phyloP scores from a whole-genome alignment of 257 asterid genomes.

The Solanum chilense region DNA sequence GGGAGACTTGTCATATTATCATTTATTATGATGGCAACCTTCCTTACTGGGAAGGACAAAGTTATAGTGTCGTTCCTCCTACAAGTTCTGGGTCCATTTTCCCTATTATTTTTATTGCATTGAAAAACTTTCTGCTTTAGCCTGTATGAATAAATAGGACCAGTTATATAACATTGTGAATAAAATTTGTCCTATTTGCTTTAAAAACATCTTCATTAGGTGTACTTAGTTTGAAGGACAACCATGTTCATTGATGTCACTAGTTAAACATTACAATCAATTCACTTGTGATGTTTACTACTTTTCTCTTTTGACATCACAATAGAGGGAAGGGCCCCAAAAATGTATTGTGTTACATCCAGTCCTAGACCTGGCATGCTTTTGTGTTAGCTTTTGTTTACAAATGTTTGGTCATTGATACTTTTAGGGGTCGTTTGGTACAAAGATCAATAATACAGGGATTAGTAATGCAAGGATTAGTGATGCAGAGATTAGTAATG shows the following conservation, averaged over 20 bases:
- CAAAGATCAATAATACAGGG: too few relatives aligned
- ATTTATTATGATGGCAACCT: constrained; percentile 84
- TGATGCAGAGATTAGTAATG: too few relatives aligned
- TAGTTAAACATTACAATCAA: not conserved
- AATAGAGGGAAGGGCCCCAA: not conserved
- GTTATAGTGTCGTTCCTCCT: constrained; percentile 87
- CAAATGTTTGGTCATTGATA: not conserved
- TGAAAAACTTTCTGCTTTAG: not conserved
- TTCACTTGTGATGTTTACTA: not conserved
- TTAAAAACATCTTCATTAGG: not conserved
- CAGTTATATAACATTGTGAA: not conserved
- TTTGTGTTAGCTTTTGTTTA: not conserved
- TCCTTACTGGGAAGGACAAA: constrained; percentile 99
- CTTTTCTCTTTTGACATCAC: not conserved
- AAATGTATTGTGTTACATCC: not conserved
- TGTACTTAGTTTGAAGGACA: not conserved
- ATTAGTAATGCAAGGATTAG: too few relatives aligned
- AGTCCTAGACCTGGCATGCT: not conserved
- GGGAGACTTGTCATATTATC: constrained; percentile 91
- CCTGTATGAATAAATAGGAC: not conserved
- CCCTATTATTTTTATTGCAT: not conserved
- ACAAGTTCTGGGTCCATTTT: constrained; percentile 30
- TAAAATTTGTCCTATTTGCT: not conserved
- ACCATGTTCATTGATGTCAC: not conserved
- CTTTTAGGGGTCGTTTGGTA: too few relatives aligned